Evolutionary conservation across 352 stramenopile species (phyloP), one percentile per base, ranked within the genome.

Genomic region (Pythium guiyangense): DNA sequence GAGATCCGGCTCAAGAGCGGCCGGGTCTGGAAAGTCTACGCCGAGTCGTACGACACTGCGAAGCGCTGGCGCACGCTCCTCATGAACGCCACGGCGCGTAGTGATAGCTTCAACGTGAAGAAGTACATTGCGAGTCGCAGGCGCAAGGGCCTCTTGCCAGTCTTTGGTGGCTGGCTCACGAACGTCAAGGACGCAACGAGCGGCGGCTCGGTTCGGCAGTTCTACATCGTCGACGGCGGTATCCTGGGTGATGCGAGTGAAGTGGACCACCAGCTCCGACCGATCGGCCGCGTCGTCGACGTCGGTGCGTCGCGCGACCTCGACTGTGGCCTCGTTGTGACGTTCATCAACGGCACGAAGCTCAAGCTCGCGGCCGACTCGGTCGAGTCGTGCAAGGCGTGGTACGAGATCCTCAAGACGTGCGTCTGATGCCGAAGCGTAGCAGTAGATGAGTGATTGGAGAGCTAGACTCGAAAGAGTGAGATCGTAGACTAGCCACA

Each of bases 141-240:
- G 37, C 73, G 78, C 54, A 92, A 91, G 58, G 79, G 85, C 37
- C 45, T 90, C 45, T 67, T 62, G 34, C 73, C 80, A 0, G 78
- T 93, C 40, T 92, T 85, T 57, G 83, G 81, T 49, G 85, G 85
- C 4, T 95, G 85, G 85, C 72, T 93, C 57, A 93, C 85, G 47
- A 71, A 74, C 26, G 57, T 80, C 35, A 65, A 73, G 15, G 75
- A 78, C 37, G 58, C 22, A n/a, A n/a, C n/a, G n/a, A 62, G 53
- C 4, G 67, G 67, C 40, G 31, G 31, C 31, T 37, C 31, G 1
- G 57, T 92, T 20, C 80, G 85, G 22, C 74, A 81, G 45, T 95
- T 88, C 54, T 95, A 84, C 63, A 77, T 95, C 40, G 62, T 91
- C 31, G 80, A 90, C n/a, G 79, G 77, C 15, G 63, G 72, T 17